Percentiles rank a stretch among this genome's conserved stretches.
These are phyloP conservation scores for Yamadazyma sp. DNA, from an alignment of 805 yeast genomes.

Conservation along the genomic window DNA sequence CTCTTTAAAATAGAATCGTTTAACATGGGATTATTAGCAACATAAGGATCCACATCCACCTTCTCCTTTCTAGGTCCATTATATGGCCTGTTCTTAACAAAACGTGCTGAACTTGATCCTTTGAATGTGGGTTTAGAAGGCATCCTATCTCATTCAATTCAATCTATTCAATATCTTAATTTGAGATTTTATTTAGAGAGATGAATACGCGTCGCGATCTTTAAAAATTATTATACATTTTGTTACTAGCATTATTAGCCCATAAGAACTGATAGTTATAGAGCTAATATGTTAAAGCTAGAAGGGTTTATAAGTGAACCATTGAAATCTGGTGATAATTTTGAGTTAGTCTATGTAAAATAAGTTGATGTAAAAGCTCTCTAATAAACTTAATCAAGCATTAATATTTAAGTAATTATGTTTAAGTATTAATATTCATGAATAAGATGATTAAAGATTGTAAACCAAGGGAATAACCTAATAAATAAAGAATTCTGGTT, in stretches of 20 bases:
- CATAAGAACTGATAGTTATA: no score
- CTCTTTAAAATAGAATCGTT: constrained; percentile 40
- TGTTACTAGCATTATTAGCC: no score
- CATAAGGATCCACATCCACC: constrained; percentile 20
- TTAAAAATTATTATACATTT: background rate
- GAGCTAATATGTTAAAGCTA: no score
- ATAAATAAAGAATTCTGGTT: constrained; percentile 81
- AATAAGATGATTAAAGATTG: constrained; percentile 77
- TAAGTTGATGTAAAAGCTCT: no score
- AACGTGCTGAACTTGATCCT: constrained; percentile 54
- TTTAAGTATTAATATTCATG: constrained; percentile 34
- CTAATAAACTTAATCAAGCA: no score
- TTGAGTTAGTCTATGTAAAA: no score
- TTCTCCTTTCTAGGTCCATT: constrained; percentile 8
- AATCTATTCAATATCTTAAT: background rate
- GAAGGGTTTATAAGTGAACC: no score
- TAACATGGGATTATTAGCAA: constrained; percentile 33
- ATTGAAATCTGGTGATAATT: no score
- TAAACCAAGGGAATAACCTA: constrained; percentile 76
- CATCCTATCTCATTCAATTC: constrained; percentile 1
- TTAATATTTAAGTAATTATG: no score
- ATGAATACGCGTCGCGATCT: background rate
- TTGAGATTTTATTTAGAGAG: background rate
- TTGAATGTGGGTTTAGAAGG: constrained; percentile 22
- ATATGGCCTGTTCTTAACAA: constrained; percentile 38